Percentiles rank a stretch among this genome's conserved stretches.
phyloP scores from a whole-genome alignment of 495 filamentous ascomycete species.

The Lepidopterella palustris region DNA sequence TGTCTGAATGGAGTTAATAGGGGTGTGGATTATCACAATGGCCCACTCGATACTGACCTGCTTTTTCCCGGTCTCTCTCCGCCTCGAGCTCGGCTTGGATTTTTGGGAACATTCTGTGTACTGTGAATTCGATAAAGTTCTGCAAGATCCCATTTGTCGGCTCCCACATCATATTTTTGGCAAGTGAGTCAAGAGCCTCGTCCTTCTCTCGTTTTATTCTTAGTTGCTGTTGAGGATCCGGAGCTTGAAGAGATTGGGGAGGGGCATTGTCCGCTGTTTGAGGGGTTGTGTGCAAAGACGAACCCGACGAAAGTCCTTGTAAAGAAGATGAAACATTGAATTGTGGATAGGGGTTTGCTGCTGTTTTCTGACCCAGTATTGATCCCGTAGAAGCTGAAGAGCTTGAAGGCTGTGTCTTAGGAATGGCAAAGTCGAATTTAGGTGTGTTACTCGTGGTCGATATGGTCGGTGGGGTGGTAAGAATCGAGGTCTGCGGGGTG shows the following conservation, averaged over 20 bases:
- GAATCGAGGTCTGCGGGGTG: too few species aligned
- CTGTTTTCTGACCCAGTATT: too few species aligned
- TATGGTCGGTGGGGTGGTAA: too few species aligned
- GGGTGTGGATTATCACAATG: not conserved
- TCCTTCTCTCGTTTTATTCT: not conserved
- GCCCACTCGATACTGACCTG: not conserved
- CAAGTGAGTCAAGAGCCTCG: not conserved
- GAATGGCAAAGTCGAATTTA: too few species aligned
- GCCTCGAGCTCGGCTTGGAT: not conserved
- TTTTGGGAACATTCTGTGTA: not conserved
- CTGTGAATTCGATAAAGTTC: constrained; percentile 14
- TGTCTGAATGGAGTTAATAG: not conserved
- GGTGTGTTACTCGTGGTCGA: too few species aligned
- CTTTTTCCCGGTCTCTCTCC: constrained; percentile 1
- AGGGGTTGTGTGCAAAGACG: too few species aligned
- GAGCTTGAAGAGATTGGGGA: not conserved
- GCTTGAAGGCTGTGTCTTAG: too few species aligned
- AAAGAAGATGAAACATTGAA: too few species aligned
- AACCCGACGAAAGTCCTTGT: too few species aligned
- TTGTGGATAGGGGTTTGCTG: too few species aligned
- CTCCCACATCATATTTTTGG: constrained; percentile 1
- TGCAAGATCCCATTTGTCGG: constrained; percentile 8
- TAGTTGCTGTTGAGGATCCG: not conserved
- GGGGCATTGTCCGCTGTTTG: too few species aligned
- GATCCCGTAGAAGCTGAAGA: too few species aligned